Evolutionary conservation across 495 filamentous ascomycete genomes (phyloP), one percentile per base, ranked within the genome.

Genomic region (Podospora fimiseda): DNA sequence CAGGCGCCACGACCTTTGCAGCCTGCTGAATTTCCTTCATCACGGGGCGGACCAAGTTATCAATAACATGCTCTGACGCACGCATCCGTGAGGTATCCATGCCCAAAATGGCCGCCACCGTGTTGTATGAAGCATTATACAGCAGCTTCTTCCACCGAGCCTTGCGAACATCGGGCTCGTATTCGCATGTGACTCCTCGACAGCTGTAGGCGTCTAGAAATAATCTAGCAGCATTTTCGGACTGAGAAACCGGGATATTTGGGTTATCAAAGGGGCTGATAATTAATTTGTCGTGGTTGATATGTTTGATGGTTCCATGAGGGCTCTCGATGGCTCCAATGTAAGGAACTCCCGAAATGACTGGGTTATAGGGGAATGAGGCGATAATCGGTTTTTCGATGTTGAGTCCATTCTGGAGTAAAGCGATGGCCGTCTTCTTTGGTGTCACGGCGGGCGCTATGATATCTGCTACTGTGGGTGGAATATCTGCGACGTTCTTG

Each of bases 341-440:
- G n/a, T 76, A 64, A 13, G 66, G 69, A 16, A 86, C 72, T 3
- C 79, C 76, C 2, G 73, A 78, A 4, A 85, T 62, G 22, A 80
- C 56, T 2, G 72, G 62, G 48, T 79, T 85, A 0, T 52, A 15
- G 0, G 81, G 80, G 56, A 80, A 84, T 0, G 63, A 60, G 2
- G 54, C 47, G 27, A 77, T 53, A 13, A 84, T 55, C 0, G 80
- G 82, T 3, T 69, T 70, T 57, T 85, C 82, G 56, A 86, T 83
- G 56, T 80, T 79, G 11, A 86, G 67, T 1, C 82, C 83, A 55
- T 85, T 86, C 60, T 86, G 83, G 24, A 80, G 67, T 1, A 86
- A 70, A 0, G 81, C 67, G 39, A 85, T 77, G 3, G 67, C 64
- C 1, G 81, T 78, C 27, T 75, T 60, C 2, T 70, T 61, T 0